These are phyloP conservation scores for Magnaporthiopsis incrustans DNA, from an alignment of 2,329 filamentous ascomycete species.

Conservation along the genomic window DNA sequence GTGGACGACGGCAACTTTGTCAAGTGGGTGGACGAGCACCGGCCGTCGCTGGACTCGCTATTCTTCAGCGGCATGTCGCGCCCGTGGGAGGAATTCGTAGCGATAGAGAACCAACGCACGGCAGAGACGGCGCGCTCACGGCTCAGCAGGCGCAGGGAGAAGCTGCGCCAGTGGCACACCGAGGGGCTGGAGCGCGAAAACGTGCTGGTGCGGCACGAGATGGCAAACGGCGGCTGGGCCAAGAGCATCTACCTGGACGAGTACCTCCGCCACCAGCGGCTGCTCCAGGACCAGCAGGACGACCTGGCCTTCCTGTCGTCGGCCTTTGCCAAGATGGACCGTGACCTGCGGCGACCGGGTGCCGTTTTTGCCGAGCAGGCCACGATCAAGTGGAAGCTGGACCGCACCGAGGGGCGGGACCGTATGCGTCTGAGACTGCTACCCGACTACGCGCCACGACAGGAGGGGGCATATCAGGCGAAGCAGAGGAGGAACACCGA, in stretches of 20 bases:
- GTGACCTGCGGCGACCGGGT: constrained; percentile 69
- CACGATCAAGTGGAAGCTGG: constrained; percentile 76
- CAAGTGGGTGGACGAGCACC: constrained; percentile 77
- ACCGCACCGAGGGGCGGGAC: constrained; percentile 91
- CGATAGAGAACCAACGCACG: constrained; percentile 70
- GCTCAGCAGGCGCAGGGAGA: constrained; percentile 70
- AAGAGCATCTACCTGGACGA: constrained; percentile 93
- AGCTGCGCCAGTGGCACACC: constrained; percentile 68
- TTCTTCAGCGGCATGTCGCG: constrained; percentile 78
- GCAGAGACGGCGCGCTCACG: constrained; percentile 66
- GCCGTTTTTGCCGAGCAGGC: constrained; percentile 65
- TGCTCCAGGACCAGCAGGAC: constrained; percentile 89
- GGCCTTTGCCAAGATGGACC: constrained; percentile 69
- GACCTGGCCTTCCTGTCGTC: constrained; percentile 71
- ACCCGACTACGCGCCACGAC: constrained; percentile 58
- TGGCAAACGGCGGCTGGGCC: constrained; percentile 83
- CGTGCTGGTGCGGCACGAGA: constrained; percentile 71
- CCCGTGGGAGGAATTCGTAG: constrained; percentile 82
- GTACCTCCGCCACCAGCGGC: constrained; percentile 81
- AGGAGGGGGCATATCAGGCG: constrained; percentile 63
- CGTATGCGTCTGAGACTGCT: constrained; percentile 86
- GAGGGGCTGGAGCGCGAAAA: constrained; percentile 64
- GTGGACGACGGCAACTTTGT: constrained; percentile 86
- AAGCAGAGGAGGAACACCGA: constrained; percentile 39
- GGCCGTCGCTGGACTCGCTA: constrained; percentile 67